phyloP scores from a whole-genome alignment of 1,284 basidiomycete genomes.

The Irpex lacteus region DNA sequence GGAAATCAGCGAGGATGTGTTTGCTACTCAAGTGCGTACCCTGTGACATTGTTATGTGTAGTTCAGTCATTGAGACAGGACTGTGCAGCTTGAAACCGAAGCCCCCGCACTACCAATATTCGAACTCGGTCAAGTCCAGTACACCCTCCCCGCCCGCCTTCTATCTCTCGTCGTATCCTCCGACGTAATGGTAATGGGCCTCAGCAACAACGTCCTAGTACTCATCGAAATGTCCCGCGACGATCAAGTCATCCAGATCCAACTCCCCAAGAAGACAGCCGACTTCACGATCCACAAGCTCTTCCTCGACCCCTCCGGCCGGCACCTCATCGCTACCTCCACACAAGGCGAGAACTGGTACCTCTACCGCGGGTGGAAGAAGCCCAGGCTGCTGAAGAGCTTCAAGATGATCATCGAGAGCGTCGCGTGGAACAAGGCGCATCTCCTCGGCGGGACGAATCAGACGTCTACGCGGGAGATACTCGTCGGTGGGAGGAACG shows the following conservation, averaged over 20 bases:
- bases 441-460: conserved; percentile 59
- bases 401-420: conserved; percentile 90
- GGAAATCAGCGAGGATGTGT: conserved; percentile 41
- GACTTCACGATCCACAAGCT: conserved; percentile 76
- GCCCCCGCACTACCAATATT: conserved; percentile 58
- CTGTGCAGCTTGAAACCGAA: conserved; percentile 16
- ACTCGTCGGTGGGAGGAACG: conserved; percentile 85
- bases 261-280: conserved; percentile 66
- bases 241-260: conserved; percentile 78
- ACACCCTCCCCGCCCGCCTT: conserved; percentile 79
- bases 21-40: conserved; percentile 35
- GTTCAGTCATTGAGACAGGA: neutral
- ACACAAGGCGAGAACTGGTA: conserved; percentile 94
- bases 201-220: conserved; percentile 74
- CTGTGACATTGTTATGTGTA: neutral
- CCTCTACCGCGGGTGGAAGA: conserved; percentile 77
- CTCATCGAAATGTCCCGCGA: conserved; percentile 84
- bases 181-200: conserved; percentile 83
- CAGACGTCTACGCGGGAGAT: conserved; percentile 81
- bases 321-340: conserved; percentile 87
- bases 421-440: conserved; percentile 90
- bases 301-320: conserved; percentile 89
- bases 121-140: conserved; percentile 85
- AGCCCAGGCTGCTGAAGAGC: conserved; percentile 73
- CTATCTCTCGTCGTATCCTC: conserved; percentile 80